Conservation (phyloP, 169 alveolate species). For the Perkinsus olseni region DNA sequence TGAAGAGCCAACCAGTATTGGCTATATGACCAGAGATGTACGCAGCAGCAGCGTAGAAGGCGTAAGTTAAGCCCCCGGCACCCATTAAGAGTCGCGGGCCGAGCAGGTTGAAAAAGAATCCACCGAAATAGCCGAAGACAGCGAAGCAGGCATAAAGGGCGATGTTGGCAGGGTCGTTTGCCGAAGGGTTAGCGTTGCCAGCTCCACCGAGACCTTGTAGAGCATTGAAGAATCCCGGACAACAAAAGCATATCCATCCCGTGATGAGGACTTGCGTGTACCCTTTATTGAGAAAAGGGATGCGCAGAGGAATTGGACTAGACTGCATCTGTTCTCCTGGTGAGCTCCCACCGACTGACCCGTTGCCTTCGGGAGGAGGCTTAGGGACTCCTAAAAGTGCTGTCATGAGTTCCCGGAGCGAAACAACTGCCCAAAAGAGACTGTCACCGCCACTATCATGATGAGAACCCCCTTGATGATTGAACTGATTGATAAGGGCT, state of each 20-base stretch:
- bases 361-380: too few relatives aligned
- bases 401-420: too few relatives aligned
- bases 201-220: conserved; percentile 20
- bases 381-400: too few relatives aligned
- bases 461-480: too few relatives aligned
- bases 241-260: background rate
- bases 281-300: too few relatives aligned
- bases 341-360: too few relatives aligned
- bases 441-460: too few relatives aligned
- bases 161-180: conserved; percentile 3
- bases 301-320: too few relatives aligned
- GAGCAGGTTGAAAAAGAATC: background rate
- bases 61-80: background rate
- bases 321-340: too few relatives aligned
- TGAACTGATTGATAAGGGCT: too few relatives aligned
- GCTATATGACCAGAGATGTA: background rate
- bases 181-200: background rate
- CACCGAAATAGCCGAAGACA: conserved; percentile 7
- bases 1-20: background rate
- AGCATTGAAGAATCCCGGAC: conserved; percentile 35
- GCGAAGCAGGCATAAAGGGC: conserved; percentile 5
- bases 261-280: too few relatives aligned
- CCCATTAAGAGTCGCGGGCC: background rate
- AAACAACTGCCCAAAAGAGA: too few relatives aligned
- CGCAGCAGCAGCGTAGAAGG: background rate